Base-by-base conservation (phyloP, 2,329 filamentous ascomycete genomes). In the Chaetomium olivaceum region DNA sequence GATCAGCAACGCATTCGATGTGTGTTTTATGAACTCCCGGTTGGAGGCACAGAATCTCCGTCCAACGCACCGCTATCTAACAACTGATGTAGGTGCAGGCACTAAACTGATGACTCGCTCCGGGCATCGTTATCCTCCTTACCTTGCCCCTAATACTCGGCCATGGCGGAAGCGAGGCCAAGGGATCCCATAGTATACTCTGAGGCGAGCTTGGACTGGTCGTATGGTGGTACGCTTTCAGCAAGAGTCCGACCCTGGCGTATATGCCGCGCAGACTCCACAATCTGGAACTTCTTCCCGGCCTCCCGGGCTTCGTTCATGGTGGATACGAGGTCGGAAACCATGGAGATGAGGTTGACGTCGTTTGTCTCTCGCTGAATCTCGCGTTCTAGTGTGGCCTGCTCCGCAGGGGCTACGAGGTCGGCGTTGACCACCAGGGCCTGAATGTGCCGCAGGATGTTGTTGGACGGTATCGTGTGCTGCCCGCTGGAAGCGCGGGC, bases 401-500 rank as follows among this genome's bases (percentile, higher is more conserved):
- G 79, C 71, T 91, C 84, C 2, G 89, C 83, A 3, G 94, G 92
- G 4, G 90, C 87, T 62, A 97, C 85, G 21, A 98, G 88, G 48
- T 91, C 90, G 31, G 97, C 85, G 60, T 94, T 90, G 58, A 89
- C 89, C 68, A 97, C 86, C 50, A 97, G 88, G 1, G 93, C 90
- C 73, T 93, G 91, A 69, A 97, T 92, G 69, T 92, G 92, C 68
- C 95, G 92, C 36, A 99, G 87, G 51, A 97, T 89, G 1, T 87
- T 84, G 73, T 92, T 85, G 7, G 92, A 87, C 0, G 83, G 83
- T 0, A 75, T 76, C 76, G 73, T 81, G 31, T 79, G 74, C 29
- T 73, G 68, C 14, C 68, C 70, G 21, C 68, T 80, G 64, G 68
- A 79, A 68, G 66, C 73, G 61, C 73, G 73, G n/a, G 75, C 58